Percentiles rank a stretch among this genome's conserved stretches.
Conservation (phyloP, 1,284 basidiomycete species). For the Melampsora americana region DNA sequence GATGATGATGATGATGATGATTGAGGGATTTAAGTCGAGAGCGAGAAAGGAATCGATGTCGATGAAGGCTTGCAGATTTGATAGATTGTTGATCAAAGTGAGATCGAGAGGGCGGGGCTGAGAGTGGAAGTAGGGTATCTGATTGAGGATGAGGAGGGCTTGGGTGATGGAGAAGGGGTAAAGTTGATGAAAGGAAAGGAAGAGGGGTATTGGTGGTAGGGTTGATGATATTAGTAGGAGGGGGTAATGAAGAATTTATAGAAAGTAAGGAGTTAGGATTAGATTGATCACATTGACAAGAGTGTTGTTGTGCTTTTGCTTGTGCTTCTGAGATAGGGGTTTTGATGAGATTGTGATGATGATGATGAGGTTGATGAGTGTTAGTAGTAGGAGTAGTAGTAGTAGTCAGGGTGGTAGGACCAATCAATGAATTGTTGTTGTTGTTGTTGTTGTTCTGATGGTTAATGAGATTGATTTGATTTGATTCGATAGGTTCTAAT, state of each 20-base stretch:
- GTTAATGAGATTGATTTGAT: not conserved
- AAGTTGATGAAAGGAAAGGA: not conserved
- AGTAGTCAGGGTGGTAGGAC: too few species aligned
- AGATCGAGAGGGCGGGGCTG: not conserved
- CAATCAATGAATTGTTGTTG: not conserved
- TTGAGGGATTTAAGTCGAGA: not conserved
- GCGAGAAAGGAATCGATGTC: not conserved
- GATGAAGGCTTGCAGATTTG: not conserved
- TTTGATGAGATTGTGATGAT: not conserved
- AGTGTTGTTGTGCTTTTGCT: not conserved
- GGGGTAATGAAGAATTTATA: not conserved
- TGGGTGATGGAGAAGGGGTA: not conserved
- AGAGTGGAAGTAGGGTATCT: not conserved
- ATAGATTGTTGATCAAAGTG: slow-evolving; percentile 1
- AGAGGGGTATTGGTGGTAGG: not conserved
- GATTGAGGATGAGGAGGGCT: not conserved
- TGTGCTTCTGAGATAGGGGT: not conserved
- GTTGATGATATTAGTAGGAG: not conserved
- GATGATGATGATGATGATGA: slow-evolving; percentile 1
- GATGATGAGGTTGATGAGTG: not conserved
- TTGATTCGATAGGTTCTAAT: not conserved
- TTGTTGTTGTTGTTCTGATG: too few species aligned
- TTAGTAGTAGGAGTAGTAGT: not conserved
- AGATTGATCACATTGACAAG: not conserved
- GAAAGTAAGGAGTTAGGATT: not conserved